Percentiles rank a stretch among this genome's conserved stretches.
These are phyloP conservation scores for Solanum chmielewskii DNA, from an alignment of 257 asterid species.

Conservation along the genomic window DNA sequence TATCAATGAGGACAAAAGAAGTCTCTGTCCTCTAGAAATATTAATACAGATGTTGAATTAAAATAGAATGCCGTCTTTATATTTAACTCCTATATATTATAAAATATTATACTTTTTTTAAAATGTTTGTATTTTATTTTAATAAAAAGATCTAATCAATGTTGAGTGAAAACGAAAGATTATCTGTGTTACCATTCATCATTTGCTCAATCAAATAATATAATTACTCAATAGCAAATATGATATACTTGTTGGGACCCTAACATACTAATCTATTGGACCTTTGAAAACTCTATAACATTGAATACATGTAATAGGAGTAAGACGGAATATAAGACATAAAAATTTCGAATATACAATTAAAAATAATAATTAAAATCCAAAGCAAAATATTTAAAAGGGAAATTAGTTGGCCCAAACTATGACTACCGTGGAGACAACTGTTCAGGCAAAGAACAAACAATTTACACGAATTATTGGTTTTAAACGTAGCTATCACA, in stretches of 20 bases:
- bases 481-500: background rate
- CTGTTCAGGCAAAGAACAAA: background rate
- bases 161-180: background rate
- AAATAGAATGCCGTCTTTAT: background rate
- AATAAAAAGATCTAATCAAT: background rate
- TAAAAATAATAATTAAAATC: too few species aligned
- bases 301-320: background rate
- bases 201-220: background rate
- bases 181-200: background rate
- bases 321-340: background rate
- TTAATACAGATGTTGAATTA: background rate
- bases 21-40: background rate
- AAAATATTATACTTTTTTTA: too few species aligned
- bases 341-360: too few species aligned
- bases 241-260: background rate
- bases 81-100: background rate
- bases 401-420: background rate
- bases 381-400: background rate
- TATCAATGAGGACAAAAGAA: background rate
- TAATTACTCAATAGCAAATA: background rate
- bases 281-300: background rate
- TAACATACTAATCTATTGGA: too few species aligned
- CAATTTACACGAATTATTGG: background rate
- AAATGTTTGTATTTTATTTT: too few species aligned
- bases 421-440: too few species aligned